These are phyloP conservation scores for Vanrija humicola DNA, from an alignment of 1,284 basidiomycete species.

Conservation along the genomic window DNA sequence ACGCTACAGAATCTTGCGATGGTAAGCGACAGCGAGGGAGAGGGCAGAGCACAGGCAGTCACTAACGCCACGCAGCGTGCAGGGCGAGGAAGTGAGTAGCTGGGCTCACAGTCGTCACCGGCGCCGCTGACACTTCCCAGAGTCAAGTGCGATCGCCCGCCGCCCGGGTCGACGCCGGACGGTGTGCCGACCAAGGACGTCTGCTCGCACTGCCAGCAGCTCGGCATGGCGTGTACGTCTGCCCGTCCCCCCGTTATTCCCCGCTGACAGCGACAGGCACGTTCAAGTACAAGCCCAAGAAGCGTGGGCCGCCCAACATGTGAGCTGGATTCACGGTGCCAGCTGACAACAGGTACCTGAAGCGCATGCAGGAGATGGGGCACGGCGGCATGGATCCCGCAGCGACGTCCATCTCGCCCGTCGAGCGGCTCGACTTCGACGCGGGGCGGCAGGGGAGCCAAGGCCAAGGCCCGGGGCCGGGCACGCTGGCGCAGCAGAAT, in stretches of 20 bases:
- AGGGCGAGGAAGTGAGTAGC: slow-evolving; percentile 41
- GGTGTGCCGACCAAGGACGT: slow-evolving; percentile 23
- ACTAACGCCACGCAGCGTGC: slow-evolving; percentile 29
- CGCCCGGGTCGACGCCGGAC: slow-evolving; percentile 22
- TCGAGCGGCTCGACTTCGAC: background rate
- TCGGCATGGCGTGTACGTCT: slow-evolving; percentile 65
- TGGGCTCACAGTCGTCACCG: background rate
- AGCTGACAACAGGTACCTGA: slow-evolving; percentile 17
- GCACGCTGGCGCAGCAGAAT: slow-evolving; percentile 19
- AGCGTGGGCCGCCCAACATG: slow-evolving; percentile 83
- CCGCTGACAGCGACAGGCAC: slow-evolving; percentile 50
- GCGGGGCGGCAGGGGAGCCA: no score
- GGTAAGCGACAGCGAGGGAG: slow-evolving; percentile 16
- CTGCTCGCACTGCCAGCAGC: slow-evolving; percentile 64
- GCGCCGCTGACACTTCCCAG: slow-evolving; percentile 9
- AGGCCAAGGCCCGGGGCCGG: slow-evolving; percentile 15
- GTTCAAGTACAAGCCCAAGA: slow-evolving; percentile 86
- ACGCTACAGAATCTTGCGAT: slow-evolving; percentile 30
- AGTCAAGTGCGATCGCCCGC: slow-evolving; percentile 44
- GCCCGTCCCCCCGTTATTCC: background rate
- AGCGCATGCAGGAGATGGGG: slow-evolving; percentile 19
- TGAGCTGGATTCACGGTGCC: slow-evolving; percentile 48
- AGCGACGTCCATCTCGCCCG: background rate
- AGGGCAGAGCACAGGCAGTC: background rate
- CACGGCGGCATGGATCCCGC: background rate